A percentile compares a stretch with the other conserved stretches of the same genome.
Conservation (phyloP, 2,329 filamentous ascomycete genomes). For the Hymenoscyphus albidus region DNA sequence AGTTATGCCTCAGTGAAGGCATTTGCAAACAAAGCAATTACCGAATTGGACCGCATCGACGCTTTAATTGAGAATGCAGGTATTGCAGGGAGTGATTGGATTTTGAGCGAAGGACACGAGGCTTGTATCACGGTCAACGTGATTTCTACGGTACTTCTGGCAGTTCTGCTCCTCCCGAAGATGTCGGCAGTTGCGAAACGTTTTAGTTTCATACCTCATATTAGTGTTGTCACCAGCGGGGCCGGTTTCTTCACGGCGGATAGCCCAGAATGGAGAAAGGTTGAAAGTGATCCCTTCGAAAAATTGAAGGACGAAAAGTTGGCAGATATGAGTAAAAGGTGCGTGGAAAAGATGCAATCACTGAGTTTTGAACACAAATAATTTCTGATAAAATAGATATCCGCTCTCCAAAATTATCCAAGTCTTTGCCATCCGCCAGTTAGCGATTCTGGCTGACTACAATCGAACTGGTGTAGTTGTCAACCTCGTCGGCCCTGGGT, state of each 20-base stretch:
- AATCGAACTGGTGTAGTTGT: constrained; percentile 31
- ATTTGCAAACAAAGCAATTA: constrained; percentile 11
- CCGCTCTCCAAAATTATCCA: not conserved
- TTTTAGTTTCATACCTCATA: constrained; percentile 1
- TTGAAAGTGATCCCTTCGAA: constrained; percentile 27
- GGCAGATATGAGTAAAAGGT: constrained; percentile 12
- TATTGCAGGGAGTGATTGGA: not conserved
- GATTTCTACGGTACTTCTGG: constrained; percentile 8
- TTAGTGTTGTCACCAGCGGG: constrained; percentile 6
- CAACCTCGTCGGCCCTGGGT: constrained; percentile 29
- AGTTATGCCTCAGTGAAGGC: constrained; percentile 20
- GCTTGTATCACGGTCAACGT: constrained; percentile 9
- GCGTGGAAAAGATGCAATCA: constrained; percentile 21
- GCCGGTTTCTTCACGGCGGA: constrained; percentile 1
- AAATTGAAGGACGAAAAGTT: constrained; percentile 19
- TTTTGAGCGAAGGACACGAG: not conserved
- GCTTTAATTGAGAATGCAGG: not conserved
- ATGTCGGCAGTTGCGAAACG: not conserved
- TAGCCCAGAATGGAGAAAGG: constrained; percentile 17
- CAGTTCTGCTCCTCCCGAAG: constrained; percentile 8
- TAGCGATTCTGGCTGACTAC: constrained; percentile 25
- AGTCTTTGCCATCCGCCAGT: not conserved
- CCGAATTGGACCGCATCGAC: not conserved
- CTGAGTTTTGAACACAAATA: not conserved
- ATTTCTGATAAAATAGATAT: not conserved